Base-by-base conservation (phyloP, 441 rosid genomes). In the Gossypium trilobum region DNA sequence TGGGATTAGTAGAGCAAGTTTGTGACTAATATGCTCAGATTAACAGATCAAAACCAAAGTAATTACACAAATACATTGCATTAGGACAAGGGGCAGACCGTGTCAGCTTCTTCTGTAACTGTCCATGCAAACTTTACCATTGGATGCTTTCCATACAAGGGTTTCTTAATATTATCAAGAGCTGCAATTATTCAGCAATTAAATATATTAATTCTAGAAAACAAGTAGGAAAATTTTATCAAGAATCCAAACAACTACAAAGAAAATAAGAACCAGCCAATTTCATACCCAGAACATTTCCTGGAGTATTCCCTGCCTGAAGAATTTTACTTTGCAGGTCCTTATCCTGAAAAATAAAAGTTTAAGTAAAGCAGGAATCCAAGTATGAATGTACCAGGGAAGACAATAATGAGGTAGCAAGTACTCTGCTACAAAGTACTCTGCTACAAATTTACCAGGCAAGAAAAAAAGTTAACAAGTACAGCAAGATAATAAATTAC, bases 121-220 rank as follows among this genome's bases (percentile, higher is more conserved):
- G 95, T 93, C 99, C 96, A 95, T 54, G 98, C 85, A 89, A 87
- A 93, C 79, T 91, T 88, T 61, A 83, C 77, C 98, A 92, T 92
- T 42, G 96, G 97, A 87, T 93, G 99, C 82, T 90, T 95, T 74
- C 87, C 92, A 79, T 95, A 95, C 74, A 95, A 75, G 51, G 99
- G 98, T 74, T 94, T 88, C 81, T 85, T 85, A 70, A 89, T 84
- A 88, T 89, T 88, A 75, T 95, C 91, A 81, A 95, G 91, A 67
- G 87, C 99, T 95, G 87, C 85, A 82, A 71, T 74, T 69, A 73
- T 69, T 64, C 77, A 79, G 39, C 58, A 65, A 65, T 78, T 64
- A 56, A 60, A 57, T n/a, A 50, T 58, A 46, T 51, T 62, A 60
- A 20, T 44, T 64, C 22, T 20, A 67, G 54, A 70, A 33, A 63